Base-by-base conservation (phyloP, 208 protist genomes). In the Leishmania gerbilli region DNA sequence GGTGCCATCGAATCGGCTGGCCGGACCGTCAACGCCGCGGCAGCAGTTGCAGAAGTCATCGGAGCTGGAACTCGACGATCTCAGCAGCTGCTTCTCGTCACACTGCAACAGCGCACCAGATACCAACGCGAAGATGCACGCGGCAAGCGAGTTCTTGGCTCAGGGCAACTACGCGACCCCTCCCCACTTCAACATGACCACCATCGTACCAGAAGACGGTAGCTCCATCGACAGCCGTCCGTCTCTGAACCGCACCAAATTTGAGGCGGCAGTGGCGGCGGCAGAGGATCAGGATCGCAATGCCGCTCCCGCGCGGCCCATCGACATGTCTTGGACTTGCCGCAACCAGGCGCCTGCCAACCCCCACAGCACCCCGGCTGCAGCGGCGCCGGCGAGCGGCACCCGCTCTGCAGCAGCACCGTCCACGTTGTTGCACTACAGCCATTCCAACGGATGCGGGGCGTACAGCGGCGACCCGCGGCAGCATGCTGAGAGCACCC, bases 161-260 rank as follows among this genome's bases (percentile, higher is more conserved):
- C 53, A 65, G 24, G 19, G 7, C 74, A 7, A 56, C 56, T n/a
- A 77, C 53, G 27, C 74, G 34, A 77, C 40, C 24, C 40, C 74
- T 37, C 74, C 49, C 2, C 7, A 42, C 3, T 62, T 51, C 6
- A 58, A 15, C n/a, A 27, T 40, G n/a, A 27, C 47, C 17, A 51
- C 53, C 1, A 5, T 42, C n/a, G 13, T 62, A n/a, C 31, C 51
- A 13, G 49, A 55, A 34, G 8, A 21, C 1, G 27, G 40, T 24
- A 77, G 40, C 74, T 53, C 74, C 55, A 17, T 34, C 31, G 37
- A 65, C 55, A 71, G 69, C 68, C 69, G 74, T 34, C 75, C 74
- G 34, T 80, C 56, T 34, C 51, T 76, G 47, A 84, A 79, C 56
- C 55, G 65, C 21, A 17, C 62, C 24, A 79, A 77, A 40, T 21